Evolutionary conservation across 441 rosid genomes (phyloP), one percentile per base, ranked within the genome.

Genomic region (Kokia cookei): DNA sequence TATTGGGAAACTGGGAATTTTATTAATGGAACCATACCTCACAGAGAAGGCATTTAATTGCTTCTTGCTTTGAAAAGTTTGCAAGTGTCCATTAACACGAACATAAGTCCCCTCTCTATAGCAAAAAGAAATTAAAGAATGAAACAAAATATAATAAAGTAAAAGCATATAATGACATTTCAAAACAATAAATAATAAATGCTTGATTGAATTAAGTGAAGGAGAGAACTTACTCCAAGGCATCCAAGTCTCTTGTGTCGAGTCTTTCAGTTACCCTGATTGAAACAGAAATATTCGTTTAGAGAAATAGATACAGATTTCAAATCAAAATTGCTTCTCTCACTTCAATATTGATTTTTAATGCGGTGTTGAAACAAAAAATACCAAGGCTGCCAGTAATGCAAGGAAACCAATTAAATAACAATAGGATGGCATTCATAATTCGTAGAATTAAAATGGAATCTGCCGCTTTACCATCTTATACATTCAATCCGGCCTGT

Each of bases 41-140:
- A 88, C 93, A 76, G 97, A 89, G 80, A 95, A 95, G 43, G 88
- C 94, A 77, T 76, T 88, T 57, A 95, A 81, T 79, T 91, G 98
- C 35, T 67, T 82, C 62, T 69, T 80, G 10, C 93, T 90, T 78
- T 89, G 97, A 75, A 87, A 86, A 69, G 86, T 86, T 83, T 85
- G 91, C 85, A 93, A 72, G 81, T 86, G 90, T 67, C 99, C 99
- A 84, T 83, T 87, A 19, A 93, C 80, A 42, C 98, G 93, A 71
- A 87, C 94, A 76, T 93, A 93, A 48, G 80, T 85, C 64, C 88
- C 91, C 72, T 91, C 96, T 19, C 99, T 95, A 73, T 68, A 70
- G 74, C 65, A 77, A 42, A 83, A 57, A 32, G 13, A 64, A 72
- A 10, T 43, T 55, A 13, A 70, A 57, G 26, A 67, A 65, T 73